Conservation (phyloP, 2,329 filamentous ascomycete species). For the Magnaporthiopsis rhizophila region DNA sequence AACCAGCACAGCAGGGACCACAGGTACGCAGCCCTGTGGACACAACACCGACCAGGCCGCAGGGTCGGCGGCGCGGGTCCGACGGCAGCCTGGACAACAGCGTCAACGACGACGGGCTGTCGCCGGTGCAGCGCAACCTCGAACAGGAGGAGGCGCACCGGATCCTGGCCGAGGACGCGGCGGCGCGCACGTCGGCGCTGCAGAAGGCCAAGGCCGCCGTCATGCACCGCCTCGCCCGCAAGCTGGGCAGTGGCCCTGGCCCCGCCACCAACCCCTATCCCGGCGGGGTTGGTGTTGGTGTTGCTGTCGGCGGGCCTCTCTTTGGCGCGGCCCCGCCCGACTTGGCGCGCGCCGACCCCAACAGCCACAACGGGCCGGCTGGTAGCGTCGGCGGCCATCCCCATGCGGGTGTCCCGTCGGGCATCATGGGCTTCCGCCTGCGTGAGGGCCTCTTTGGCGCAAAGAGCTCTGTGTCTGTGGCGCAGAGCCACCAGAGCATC, state of each 20-base stretch:
- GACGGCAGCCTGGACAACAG: background rate
- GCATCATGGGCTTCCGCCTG: conserved; percentile 28
- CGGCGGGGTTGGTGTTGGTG: background rate
- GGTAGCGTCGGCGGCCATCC: no score
- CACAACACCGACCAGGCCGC: conserved; percentile 2
- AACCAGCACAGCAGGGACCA: conserved; percentile 29
- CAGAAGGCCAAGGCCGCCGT: conserved; percentile 53
- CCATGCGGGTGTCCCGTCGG: conserved; percentile 16
- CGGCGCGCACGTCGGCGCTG: conserved; percentile 45
- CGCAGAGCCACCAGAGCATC: conserved; percentile 27
- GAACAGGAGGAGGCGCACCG: conserved; percentile 48
- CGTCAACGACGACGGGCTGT: conserved; percentile 36
- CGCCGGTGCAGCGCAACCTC: conserved; percentile 50
- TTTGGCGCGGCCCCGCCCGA: background rate
- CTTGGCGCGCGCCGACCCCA: background rate
- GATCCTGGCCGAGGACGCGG: conserved; percentile 48
- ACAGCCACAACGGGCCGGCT: background rate
- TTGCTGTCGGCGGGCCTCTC: background rate
- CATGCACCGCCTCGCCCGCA: conserved; percentile 47
- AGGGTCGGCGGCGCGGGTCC: background rate
- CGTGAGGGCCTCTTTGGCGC: conserved; percentile 33
- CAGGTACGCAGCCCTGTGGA: background rate
- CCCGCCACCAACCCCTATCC: background rate
- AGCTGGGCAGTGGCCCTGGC: conserved; percentile 27
- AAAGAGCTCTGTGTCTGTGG: conserved; percentile 10